Conservation (phyloP, 1,139 yeast genomes). For the Hansenula anomala region DNA sequence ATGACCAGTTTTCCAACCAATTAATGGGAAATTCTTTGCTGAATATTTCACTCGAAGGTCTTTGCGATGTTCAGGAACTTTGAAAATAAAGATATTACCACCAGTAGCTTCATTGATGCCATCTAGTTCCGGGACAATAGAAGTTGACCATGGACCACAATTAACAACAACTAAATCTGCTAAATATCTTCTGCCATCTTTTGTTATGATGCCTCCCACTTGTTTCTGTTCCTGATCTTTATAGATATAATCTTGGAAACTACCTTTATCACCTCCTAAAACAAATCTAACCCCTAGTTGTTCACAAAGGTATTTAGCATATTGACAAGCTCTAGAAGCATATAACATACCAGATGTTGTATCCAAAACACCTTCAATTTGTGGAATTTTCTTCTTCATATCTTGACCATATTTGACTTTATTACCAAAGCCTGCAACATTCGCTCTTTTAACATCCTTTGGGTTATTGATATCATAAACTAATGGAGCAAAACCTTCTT, state of each 20-base stretch:
- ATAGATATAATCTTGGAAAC: conserved; percentile 20
- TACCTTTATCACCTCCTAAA: conserved; percentile 22
- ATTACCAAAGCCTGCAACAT: conserved; percentile 23
- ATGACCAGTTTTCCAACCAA: conserved; percentile 20
- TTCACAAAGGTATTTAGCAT: conserved; percentile 23
- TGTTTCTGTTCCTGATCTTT: conserved; percentile 8
- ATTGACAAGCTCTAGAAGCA: conserved; percentile 30
- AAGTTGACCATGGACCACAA: conserved; percentile 38
- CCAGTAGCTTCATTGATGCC: conserved; percentile 28
- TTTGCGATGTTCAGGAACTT: conserved; percentile 23
- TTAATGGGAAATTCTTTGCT: conserved; percentile 20
- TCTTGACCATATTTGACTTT: conserved; percentile 19
- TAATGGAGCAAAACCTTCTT: conserved; percentile 24
- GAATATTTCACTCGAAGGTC: conserved; percentile 23
- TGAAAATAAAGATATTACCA: conserved; percentile 24
- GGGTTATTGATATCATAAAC: conserved; percentile 27
- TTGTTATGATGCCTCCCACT: conserved; percentile 26
- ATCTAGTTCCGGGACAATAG: conserved; percentile 28
- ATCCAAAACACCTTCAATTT: conserved; percentile 27
- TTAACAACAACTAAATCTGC: conserved; percentile 30
- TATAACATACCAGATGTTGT: conserved; percentile 31
- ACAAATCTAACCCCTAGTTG: conserved; percentile 29
- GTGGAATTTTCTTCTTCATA: conserved; percentile 9
- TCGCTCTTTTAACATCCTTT: conserved; percentile 26
- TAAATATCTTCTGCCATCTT: conserved; percentile 24